Percentiles rank a stretch among this genome's conserved stretches.
phyloP scores from a whole-genome alignment of 164 flowering plant species.

The Aristolochia californica region DNA sequence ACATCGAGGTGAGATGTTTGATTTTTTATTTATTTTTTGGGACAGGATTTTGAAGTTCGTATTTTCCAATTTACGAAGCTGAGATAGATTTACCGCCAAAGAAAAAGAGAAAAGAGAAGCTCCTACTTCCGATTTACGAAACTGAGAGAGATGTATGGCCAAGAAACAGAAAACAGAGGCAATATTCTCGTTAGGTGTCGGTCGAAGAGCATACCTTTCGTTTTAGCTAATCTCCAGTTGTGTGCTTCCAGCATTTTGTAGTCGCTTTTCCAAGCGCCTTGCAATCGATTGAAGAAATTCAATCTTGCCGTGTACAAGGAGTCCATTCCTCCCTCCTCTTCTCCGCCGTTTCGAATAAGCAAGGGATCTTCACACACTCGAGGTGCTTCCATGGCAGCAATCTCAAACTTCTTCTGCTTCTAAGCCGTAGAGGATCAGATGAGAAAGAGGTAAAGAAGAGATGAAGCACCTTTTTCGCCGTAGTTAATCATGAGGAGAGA shows the following conservation, averaged over 20 bases:
- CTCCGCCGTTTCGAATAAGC: background rate
- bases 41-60: background rate
- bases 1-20: too few species aligned
- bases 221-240: background rate
- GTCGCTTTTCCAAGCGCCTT: conserved; percentile 1
- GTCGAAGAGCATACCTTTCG: conserved; percentile 2
- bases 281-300: conserved; percentile 4
- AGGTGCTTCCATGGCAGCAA: background rate
- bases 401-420: too few species aligned
- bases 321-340: background rate
- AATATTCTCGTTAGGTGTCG: background rate
- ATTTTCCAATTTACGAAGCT: background rate
- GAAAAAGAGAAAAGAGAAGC: background rate
- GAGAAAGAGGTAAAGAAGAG: too few species aligned
- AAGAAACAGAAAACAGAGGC: too few species aligned
- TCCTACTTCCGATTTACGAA: background rate
- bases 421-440: too few species aligned
- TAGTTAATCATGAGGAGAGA: too few species aligned
- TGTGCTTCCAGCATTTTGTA: background rate
- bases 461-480: too few species aligned
- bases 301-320: background rate
- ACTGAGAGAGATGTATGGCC: background rate
- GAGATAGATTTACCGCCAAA: background rate
- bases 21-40: too few species aligned
- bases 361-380: background rate